Base-by-base conservation (phyloP, 2,329 filamentous ascomycete species). In the Epichloe baconii region DNA sequence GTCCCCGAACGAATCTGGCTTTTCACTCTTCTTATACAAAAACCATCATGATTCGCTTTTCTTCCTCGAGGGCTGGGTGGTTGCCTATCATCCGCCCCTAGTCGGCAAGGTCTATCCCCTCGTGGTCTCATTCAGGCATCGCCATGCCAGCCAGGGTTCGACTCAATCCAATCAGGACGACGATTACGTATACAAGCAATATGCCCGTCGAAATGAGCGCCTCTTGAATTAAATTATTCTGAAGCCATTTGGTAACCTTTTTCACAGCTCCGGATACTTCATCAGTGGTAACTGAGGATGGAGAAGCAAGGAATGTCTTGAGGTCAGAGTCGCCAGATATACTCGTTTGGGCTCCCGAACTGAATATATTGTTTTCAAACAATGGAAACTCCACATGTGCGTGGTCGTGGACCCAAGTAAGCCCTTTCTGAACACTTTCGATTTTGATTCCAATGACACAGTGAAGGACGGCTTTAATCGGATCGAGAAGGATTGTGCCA, bases 371-470 rank as follows among this genome's bases (percentile, higher is more conserved):
- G 59, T 87, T 84, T 26, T 80, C 74, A 54, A 97, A 82, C 49
- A 79, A 68, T 0, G 93, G 93, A 59, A 98, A 85, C 53, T 80
- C 73, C 59, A 98, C 77, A 55, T 93, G 79, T 3, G 93, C 88
- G 64, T 97, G 73, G 58, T 97, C 84, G 60, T 86, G 80, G 11
- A 95, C 86, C 91, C 91, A 98, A 1, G 87, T 95, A n/a, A 97
- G 75, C 12, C 86, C 93, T 62, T 86, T 84, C 65, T 97, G 81
- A 57, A 98, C 80, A 21, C 82, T 79, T 57, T 86, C 81, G 55
- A 97, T 77, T 72, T 97, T 97, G 62, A 95, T 75, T 7, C 84
- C 81, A 56, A 97, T 80, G n/a, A 97, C 75, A 63, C 93, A 97
- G 62, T 87, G 79, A 55, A 96, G 77, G 36, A 96, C 80, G 43